Percentiles rank a stretch among this genome's conserved stretches.
Evolutionary conservation across 805 yeast genomes (phyloP).

Genomic region (Yamadazyma endophytica): DNA sequence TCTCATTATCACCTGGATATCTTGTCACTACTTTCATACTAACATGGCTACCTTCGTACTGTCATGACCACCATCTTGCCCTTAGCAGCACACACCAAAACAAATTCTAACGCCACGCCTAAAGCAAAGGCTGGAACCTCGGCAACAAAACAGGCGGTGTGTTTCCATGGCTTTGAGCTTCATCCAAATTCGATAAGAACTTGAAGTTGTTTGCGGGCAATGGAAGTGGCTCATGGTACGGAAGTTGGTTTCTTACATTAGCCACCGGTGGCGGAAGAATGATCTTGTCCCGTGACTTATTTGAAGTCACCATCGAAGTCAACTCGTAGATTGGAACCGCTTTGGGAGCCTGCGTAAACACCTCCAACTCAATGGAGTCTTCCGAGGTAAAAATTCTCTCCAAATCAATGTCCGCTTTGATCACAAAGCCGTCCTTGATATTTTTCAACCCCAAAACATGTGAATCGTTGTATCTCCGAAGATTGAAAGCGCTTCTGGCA

Average conservation of each 20-base stretch:
- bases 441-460: constrained; percentile 24
- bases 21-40: too few species aligned
- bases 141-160: constrained; percentile 26
- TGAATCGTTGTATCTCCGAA: constrained; percentile 13
- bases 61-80: too few species aligned
- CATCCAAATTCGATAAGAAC: constrained; percentile 19
- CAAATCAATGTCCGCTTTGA: constrained; percentile 32
- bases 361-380: constrained; percentile 31
- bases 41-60: too few species aligned
- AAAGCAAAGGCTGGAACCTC: constrained; percentile 28
- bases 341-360: constrained; percentile 29
- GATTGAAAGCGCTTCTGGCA: constrained; percentile 64
- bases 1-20: too few species aligned
- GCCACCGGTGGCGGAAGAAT: constrained; percentile 32
- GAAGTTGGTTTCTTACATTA: constrained; percentile 6
- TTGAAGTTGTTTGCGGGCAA: constrained; percentile 10
- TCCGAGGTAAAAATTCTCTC: constrained; percentile 32
- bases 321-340: constrained; percentile 35
- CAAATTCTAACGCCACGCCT: too few species aligned
- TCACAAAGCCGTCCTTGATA: constrained; percentile 17
- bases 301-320: constrained; percentile 27
- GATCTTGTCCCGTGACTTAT: constrained; percentile 15
- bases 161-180: constrained; percentile 14
- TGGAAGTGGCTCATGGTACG: constrained; percentile 11
- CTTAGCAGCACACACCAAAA: too few species aligned